phyloP scores from a whole-genome alignment of 192 early-diverging fungal species.

The Coemansia sp. region DNA sequence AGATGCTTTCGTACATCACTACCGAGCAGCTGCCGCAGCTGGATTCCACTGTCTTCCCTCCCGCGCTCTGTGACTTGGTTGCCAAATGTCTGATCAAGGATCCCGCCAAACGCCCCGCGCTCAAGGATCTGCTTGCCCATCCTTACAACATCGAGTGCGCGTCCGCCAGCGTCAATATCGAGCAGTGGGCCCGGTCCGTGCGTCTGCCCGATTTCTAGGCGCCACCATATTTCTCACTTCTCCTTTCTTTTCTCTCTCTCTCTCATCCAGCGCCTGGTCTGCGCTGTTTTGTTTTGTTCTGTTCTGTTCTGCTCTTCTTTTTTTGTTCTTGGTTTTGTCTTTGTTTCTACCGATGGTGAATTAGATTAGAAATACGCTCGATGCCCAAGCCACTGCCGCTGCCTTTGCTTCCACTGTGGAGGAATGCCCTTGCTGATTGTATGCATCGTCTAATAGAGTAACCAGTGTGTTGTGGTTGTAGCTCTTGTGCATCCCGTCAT shows the following conservation, averaged over 20 bases:
- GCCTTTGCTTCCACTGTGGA: neutral
- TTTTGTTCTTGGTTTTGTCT: neutral
- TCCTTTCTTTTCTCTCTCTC: neutral
- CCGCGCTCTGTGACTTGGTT: slow-evolving; percentile 77
- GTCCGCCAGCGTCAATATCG: slow-evolving; percentile 63
- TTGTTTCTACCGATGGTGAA: neutral
- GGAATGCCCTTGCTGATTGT: neutral
- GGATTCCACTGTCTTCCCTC: slow-evolving; percentile 72
- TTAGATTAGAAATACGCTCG: neutral
- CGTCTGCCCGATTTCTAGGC: slow-evolving; percentile 28
- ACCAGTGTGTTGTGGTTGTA: no score
- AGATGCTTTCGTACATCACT: slow-evolving; percentile 90
- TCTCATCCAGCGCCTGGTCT: neutral
- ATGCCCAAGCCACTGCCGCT: no score
- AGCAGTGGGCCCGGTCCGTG: slow-evolving; percentile 58
- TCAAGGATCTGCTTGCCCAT: slow-evolving; percentile 67
- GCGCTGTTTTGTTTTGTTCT: neutral
- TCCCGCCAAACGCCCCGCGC: slow-evolving; percentile 60
- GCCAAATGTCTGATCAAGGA: slow-evolving; percentile 54
- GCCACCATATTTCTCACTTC: neutral
- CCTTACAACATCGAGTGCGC: slow-evolving; percentile 57
- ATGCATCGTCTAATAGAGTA: no score
- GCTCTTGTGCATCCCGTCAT: no score
- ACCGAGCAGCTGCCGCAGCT: slow-evolving; percentile 84
- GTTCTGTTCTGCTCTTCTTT: neutral